phyloP scores from a whole-genome alignment of 179 eudicot species.

The Heliamphora pulchella region DNA sequence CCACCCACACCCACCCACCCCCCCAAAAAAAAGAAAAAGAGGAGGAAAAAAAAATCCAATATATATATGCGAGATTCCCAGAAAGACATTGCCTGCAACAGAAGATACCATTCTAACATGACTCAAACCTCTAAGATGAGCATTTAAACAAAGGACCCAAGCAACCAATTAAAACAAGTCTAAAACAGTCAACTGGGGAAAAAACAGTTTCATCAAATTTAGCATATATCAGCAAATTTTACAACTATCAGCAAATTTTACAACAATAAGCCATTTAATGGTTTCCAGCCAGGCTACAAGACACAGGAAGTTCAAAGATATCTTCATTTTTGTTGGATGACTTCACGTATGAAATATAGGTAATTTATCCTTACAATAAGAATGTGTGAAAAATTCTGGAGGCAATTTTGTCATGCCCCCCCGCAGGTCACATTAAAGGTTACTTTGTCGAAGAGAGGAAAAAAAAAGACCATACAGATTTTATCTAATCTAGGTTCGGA shows the following conservation, averaged over 20 bases:
- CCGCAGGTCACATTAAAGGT: background rate
- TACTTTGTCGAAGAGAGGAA: background rate
- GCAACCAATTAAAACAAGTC: background rate
- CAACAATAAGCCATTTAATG: background rate
- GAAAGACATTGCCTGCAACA: background rate
- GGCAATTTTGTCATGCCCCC: background rate
- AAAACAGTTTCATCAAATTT: background rate
- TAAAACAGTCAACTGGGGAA: background rate
- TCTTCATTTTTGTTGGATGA: background rate
- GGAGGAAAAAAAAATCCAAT: no score
- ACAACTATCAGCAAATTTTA: background rate
- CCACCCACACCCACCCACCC: background rate
- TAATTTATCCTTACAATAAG: background rate
- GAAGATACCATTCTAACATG: background rate
- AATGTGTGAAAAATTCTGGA: background rate
- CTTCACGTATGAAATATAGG: background rate
- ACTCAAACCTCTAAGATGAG: background rate
- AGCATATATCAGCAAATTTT: no score
- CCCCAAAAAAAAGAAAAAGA: background rate
- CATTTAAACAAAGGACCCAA: background rate
- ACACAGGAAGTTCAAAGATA: background rate
- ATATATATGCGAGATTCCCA: background rate
- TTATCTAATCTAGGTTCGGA: background rate
- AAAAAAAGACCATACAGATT: background rate
- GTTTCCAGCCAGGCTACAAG: background rate